Base-by-base conservation (phyloP, 768 basidiomycete species). In the Rhodotorula kratochvilovae region DNA sequence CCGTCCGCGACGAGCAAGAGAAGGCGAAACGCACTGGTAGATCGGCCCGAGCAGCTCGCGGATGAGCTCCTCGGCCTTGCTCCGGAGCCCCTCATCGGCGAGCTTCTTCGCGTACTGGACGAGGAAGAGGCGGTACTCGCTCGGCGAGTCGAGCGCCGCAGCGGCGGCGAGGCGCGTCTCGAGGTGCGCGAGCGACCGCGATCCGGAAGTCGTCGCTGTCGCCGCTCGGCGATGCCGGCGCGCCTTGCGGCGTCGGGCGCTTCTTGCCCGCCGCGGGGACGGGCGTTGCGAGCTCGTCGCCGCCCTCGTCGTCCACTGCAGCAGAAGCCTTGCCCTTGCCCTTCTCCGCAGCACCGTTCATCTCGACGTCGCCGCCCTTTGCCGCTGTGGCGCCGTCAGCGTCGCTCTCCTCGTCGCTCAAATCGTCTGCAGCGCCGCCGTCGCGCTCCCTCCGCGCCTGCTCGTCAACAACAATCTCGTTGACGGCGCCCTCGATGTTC, bases 21-120 rank as follows among this genome's bases (percentile, higher is more conserved):
- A 48, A 65, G 42, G 27, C 50, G 45, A 51, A n/a, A 85, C 90
- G 68, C 78, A 94, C 94, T 88, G 89, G 81, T 91, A 95, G 50
- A 93, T 82, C 0, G 93, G 94, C 25, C 94, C 93, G 76, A 90
- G 87, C 63, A 98, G 83, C 73, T 97, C 96, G 80, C 86, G 89
- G 61, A 95, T 85, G 66, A 99, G 80, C 80, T 98, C 95, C 79
- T 96, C 94, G 27, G 87, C 93, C 79, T 94, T 92, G 48, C 83
- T 89, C 71, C 86, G 83, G 79, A 92, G 92, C 0, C 90, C 92
- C 79, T 95, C 92, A 73, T 96, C 91, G 46, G 89, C 91, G 53
- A 98, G 83, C 81, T 86, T 88, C 83, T 86, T 89, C 48, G 91
- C 88, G 79, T 96, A 97, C 74, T 86, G 74, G 65, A 87, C 74